A percentile compares a stretch with the other conserved stretches of the same genome.
phyloP scores from a whole-genome alignment of 176 grass and related monocot genomes.

The Hyparrhenia diplandra region DNA sequence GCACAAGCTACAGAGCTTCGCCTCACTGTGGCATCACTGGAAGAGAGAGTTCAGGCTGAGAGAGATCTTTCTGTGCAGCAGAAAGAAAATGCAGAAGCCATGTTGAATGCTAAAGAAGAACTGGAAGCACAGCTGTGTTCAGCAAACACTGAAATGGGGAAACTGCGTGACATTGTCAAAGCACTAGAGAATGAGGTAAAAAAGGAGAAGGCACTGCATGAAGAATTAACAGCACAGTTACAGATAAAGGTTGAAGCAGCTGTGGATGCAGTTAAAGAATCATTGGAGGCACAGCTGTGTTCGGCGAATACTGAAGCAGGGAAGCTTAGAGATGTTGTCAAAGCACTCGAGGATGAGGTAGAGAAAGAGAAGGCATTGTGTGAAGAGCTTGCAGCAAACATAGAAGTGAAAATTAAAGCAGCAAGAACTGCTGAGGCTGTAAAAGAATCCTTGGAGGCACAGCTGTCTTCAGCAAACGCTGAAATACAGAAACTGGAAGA shows the following conservation, averaged over 20 bases:
- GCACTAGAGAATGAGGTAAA: slow-evolving; percentile 18
- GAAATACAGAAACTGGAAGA: slow-evolving; percentile 47
- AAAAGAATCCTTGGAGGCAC: slow-evolving; percentile 49
- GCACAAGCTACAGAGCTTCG: slow-evolving; percentile 47
- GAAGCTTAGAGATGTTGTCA: slow-evolving; percentile 41
- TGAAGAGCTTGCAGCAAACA: slow-evolving; percentile 36
- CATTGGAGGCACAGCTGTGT: slow-evolving; percentile 51
- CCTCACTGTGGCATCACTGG: slow-evolving; percentile 52
- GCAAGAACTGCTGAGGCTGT: slow-evolving; percentile 17
- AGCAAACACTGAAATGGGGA: slow-evolving; percentile 20
- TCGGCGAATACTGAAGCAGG: slow-evolving; percentile 43
- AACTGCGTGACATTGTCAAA: neutral
- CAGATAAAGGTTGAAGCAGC: neutral
- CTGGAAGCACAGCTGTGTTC: slow-evolving; percentile 15
- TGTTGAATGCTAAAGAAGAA: slow-evolving; percentile 31
- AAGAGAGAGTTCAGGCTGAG: slow-evolving; percentile 54
- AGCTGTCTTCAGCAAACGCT: slow-evolving; percentile 50
- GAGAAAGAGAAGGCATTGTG: slow-evolving; percentile 52
- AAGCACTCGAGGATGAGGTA: slow-evolving; percentile 35
- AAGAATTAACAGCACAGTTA: slow-evolving; percentile 12
- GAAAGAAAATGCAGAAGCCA: slow-evolving; percentile 37
- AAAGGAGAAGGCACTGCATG: slow-evolving; percentile 12
- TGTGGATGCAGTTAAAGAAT: slow-evolving; percentile 29
- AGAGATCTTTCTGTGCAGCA: slow-evolving; percentile 42
- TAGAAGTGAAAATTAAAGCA: slow-evolving; percentile 27